Evolutionary conservation across 2,329 filamentous ascomycete genomes (phyloP).

Genomic region (Ascochyta koolunga): DNA sequence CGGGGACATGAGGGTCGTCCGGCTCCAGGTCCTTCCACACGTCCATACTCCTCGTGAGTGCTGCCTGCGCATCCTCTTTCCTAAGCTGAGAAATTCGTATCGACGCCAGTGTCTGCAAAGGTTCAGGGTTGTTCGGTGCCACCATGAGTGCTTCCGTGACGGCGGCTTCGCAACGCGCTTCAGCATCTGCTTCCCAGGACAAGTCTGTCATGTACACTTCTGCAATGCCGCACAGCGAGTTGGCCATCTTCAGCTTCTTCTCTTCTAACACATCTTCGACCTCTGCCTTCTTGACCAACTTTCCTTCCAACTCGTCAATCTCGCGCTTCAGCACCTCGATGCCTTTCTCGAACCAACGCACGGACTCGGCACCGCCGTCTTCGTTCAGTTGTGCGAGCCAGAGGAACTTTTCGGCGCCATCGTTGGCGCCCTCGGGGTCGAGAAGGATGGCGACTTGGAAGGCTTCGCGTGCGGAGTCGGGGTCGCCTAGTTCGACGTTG

Average conservation of each 20-base stretch:
- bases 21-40: slow-evolving; percentile 82
- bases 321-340: slow-evolving; percentile 73
- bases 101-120: slow-evolving; percentile 94
- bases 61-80: slow-evolving; percentile 77
- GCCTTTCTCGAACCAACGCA: slow-evolving; percentile 69
- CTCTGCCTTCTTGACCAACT: slow-evolving; percentile 45
- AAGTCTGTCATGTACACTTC: slow-evolving; percentile 99
- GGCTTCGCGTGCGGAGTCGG: slow-evolving; percentile 72
- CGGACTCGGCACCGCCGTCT: slow-evolving; percentile 64
- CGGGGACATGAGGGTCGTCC: slow-evolving; percentile 74
- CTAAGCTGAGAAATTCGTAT: slow-evolving; percentile 88
- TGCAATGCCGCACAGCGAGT: slow-evolving; percentile 89
- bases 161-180: slow-evolving; percentile 83
- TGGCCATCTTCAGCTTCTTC: slow-evolving; percentile 81
- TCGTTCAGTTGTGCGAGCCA: slow-evolving; percentile 89
- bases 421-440: slow-evolving; percentile 80
- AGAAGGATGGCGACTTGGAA: slow-evolving; percentile 76
- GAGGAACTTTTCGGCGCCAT: slow-evolving; percentile 91
- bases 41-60: slow-evolving; percentile 78
- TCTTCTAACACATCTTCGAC: slow-evolving; percentile 59
- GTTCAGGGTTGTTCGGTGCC: slow-evolving; percentile 80
- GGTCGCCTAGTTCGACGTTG: slow-evolving; percentile 79
- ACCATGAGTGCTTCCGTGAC: slow-evolving; percentile 90
- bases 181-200: slow-evolving; percentile 88
- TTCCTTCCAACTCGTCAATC: slow-evolving; percentile 66